Evolutionary conservation across 2,329 filamentous ascomycete species (phyloP), one percentile per base, ranked within the genome.

Genomic region (Mollisia scopiformis): DNA sequence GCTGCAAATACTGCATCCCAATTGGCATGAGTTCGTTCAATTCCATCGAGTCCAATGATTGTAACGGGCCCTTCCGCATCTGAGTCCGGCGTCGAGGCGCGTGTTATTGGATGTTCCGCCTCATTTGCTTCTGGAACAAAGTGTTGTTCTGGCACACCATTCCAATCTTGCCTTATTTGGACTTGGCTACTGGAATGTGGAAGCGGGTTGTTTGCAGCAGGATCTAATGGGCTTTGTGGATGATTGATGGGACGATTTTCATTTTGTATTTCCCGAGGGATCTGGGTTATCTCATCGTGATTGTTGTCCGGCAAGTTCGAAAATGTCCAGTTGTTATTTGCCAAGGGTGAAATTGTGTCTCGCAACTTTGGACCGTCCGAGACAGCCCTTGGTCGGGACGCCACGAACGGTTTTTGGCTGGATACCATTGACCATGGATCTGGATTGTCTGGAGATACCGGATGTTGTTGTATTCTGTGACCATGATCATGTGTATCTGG

Each of bases 321-420:
- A 66, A 88, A 88, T 0, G 80, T 81, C 86, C 86, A 89, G 66
- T 76, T 88, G 63, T 87, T 87, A 69, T 84, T 84, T 1, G 80
- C 85, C 16, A 88, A 71, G 0, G 82, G 81, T 54, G 85, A 82
- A 56, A 81, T 75, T 2, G 73, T 73, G 8, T 77, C 74, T 3
- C 75, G 75, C 6, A 73, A 69, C 46, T 76, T 77, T 3, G 83
- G 83, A 0, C 85, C 85, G 67, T 88, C 86, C 0, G 86, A 88
- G 53, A 80, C 77, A 28, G 86, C 79, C 46, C 86, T 78, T 19
- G 82, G 83, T 37, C 85, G 59, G 28, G 62, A 63, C 14, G 43
- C 3, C 25, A 19, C 16, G n/a, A 43, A 43, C 23, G 39, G 1
- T 21, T 47, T 25, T 13, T 47, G 43, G 28, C 43, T 47, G 5